phyloP scores from a whole-genome alignment of 768 basidiomycete species.

The Sarcodon aspratus region DNA sequence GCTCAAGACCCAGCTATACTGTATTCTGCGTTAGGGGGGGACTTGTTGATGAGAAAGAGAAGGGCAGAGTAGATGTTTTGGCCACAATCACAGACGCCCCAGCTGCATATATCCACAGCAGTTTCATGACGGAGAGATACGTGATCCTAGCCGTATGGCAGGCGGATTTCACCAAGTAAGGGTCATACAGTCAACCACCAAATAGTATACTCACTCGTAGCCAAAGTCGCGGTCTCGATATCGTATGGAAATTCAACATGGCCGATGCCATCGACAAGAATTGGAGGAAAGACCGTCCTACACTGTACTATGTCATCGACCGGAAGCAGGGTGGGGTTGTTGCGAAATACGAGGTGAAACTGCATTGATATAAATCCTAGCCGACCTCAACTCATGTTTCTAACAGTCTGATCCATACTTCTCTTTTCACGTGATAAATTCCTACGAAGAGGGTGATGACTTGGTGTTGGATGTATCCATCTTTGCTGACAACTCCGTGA shows the following conservation, averaged over 20 bases:
- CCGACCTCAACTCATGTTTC: neutral
- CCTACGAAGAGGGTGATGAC: constrained; percentile 23
- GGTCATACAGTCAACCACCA: neutral
- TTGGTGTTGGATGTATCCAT: constrained; percentile 23
- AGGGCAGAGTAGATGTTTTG: constrained; percentile 16
- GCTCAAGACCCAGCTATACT: constrained; percentile 17
- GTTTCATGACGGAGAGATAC: constrained; percentile 24
- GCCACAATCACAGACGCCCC: constrained; percentile 26
- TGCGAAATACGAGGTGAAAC: constrained; percentile 20
- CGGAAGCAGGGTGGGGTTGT: constrained; percentile 23
- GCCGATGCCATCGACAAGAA: constrained; percentile 18
- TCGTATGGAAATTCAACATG: constrained; percentile 20
- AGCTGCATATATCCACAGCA: constrained; percentile 25
- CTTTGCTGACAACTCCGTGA: constrained; percentile 21
- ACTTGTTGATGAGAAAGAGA: constrained; percentile 14
- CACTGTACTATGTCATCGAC: constrained; percentile 26
- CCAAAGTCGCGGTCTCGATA: constrained; percentile 6
- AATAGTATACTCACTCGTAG: neutral
- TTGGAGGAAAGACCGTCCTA: constrained; percentile 16
- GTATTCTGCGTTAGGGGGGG: constrained; percentile 20
- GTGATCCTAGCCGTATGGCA: constrained; percentile 24
- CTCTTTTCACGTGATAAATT: constrained; percentile 27
- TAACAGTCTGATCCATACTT: constrained; percentile 22
- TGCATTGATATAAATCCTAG: constrained; percentile 1
- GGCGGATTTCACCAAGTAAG: constrained; percentile 9